A percentile compares a stretch with the other conserved stretches of the same genome.
These are phyloP conservation scores for Capronia epimyces DNA, from an alignment of 2,329 filamentous ascomycete species.

Conservation along the genomic window DNA sequence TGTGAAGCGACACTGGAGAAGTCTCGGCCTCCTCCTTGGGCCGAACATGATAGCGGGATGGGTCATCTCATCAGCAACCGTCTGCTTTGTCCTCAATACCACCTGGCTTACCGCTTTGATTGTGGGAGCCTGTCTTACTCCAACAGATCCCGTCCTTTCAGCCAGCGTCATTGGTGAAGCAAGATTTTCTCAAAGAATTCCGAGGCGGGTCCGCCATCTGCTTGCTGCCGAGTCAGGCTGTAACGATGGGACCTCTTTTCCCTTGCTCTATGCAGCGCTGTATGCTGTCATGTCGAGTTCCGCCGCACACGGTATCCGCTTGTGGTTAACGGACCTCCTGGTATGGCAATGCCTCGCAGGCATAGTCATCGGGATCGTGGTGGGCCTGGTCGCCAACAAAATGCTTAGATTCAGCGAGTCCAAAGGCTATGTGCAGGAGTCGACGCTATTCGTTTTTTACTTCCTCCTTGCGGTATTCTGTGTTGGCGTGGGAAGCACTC, in stretches of 20 bases:
- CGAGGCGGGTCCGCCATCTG: conserved; percentile 48
- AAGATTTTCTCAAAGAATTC: conserved; percentile 49
- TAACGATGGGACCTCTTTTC: conserved; percentile 52
- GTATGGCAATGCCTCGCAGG: conserved; percentile 53
- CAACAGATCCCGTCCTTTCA: conserved; percentile 53
- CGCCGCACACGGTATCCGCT: conserved; percentile 40
- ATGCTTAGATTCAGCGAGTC: conserved; percentile 45
- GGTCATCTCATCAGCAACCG: conserved; percentile 54
- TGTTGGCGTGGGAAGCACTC: conserved; percentile 47
- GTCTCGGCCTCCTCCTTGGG: conserved; percentile 46
- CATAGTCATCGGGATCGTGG: conserved; percentile 42
- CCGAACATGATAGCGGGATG: conserved; percentile 53
- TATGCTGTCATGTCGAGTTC: conserved; percentile 36
- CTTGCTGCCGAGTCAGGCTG: conserved; percentile 52
- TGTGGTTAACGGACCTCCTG: conserved; percentile 51
- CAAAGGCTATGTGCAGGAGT: conserved; percentile 44
- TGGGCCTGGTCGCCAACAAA: conserved; percentile 46
- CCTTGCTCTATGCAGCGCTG: conserved; percentile 52
- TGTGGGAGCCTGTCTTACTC: conserved; percentile 52
- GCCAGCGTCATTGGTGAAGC: conserved; percentile 51
- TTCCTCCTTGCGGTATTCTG: conserved; percentile 50
- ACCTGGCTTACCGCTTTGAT: conserved; percentile 45
- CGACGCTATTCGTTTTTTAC: conserved; percentile 53
- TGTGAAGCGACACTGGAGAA: conserved; percentile 49
- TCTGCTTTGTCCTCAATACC: conserved; percentile 44